Percentiles rank a stretch among this genome's conserved stretches.
Conservation (phyloP, 768 basidiomycete genomes). For the Suillus subalutaceus region DNA sequence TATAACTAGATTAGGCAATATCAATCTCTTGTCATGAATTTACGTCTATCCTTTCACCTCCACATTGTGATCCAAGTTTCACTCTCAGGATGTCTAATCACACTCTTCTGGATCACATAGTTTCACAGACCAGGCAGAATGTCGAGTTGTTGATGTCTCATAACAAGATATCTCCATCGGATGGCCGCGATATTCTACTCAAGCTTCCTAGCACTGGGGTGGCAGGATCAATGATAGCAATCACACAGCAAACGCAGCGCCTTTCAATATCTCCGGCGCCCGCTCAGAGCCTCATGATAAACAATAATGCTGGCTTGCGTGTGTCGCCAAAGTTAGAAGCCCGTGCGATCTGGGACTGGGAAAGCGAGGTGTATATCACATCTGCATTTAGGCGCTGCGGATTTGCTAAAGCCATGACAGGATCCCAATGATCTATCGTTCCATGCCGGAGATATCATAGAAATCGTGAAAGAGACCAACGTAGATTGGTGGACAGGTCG, state of each 20-base stretch:
- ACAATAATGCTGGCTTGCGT: slow-evolving; percentile 8
- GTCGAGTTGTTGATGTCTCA: slow-evolving; percentile 48
- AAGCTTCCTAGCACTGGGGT: slow-evolving; percentile 36
- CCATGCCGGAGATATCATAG: slow-evolving; percentile 72
- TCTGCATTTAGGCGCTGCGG: slow-evolving; percentile 7
- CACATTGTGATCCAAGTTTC: background rate
- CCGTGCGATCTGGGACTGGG: slow-evolving; percentile 33
- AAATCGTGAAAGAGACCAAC: slow-evolving; percentile 82
- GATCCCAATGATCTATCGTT: slow-evolving; percentile 81
- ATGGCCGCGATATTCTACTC: slow-evolving; percentile 41
- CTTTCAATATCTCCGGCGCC: slow-evolving; percentile 28
- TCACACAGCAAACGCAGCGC: slow-evolving; percentile 26
- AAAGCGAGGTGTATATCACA: slow-evolving; percentile 27
- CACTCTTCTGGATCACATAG: slow-evolving; percentile 37
- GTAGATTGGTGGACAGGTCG: slow-evolving; percentile 91
- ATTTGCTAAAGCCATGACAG: slow-evolving; percentile 38
- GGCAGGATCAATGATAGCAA: slow-evolving; percentile 18
- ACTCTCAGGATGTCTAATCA: slow-evolving; percentile 25
- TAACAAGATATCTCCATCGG: slow-evolving; percentile 42
- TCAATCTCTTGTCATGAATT: background rate
- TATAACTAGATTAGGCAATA: background rate
- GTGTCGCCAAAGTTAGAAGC: slow-evolving; percentile 23
- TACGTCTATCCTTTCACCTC: background rate
- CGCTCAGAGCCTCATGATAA: background rate
- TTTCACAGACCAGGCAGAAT: slow-evolving; percentile 50